phyloP scores from a whole-genome alignment of 768 basidiomycete genomes.

The Russula vinacea region DNA sequence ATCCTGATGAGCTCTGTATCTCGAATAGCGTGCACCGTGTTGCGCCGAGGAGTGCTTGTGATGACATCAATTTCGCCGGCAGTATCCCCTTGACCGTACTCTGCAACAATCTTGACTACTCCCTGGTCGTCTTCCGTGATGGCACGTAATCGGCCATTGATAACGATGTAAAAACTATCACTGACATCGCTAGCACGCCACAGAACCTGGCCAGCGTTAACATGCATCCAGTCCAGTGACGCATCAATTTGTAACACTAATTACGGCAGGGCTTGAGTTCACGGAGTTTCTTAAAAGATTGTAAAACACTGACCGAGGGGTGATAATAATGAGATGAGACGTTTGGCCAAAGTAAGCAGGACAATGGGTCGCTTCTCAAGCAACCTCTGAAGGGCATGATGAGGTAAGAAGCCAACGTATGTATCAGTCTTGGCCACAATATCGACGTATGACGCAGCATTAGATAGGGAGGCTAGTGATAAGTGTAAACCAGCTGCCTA shows the following conservation, averaged over 20 bases:
- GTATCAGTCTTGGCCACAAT: constrained; percentile 96
- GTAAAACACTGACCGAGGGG: constrained; percentile 64
- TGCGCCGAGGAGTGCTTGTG: constrained; percentile 80
- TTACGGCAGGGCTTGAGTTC: not conserved
- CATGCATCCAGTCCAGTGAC: constrained; percentile 97
- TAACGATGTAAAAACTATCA: constrained; percentile 97
- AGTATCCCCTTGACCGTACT: constrained; percentile 96
- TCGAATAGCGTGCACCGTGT: constrained; percentile 95
- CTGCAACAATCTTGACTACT: constrained; percentile 76
- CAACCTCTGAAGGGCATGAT: constrained; percentile 81
- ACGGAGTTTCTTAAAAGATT: not conserved
- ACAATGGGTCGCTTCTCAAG: constrained; percentile 95
- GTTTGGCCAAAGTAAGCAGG: constrained; percentile 89
- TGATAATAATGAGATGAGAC: constrained; percentile 91
- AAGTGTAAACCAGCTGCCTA: not conserved
- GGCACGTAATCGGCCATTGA: constrained; percentile 92
- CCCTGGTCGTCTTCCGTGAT: constrained; percentile 78
- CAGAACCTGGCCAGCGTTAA: constrained; percentile 89
- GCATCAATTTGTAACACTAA: constrained; percentile 94
- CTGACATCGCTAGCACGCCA: constrained; percentile 90
- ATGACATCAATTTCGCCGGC: constrained; percentile 98
- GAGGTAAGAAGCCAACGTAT: constrained; percentile 95
- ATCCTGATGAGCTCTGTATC: constrained; percentile 96
- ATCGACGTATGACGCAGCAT: constrained; percentile 92
- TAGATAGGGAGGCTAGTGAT: constrained; percentile 76